A percentile compares a stretch with the other conserved stretches of the same genome.
These are phyloP conservation scores for Asterochloris erici DNA, from an alignment of 139 green algal species.

Conservation along the genomic window DNA sequence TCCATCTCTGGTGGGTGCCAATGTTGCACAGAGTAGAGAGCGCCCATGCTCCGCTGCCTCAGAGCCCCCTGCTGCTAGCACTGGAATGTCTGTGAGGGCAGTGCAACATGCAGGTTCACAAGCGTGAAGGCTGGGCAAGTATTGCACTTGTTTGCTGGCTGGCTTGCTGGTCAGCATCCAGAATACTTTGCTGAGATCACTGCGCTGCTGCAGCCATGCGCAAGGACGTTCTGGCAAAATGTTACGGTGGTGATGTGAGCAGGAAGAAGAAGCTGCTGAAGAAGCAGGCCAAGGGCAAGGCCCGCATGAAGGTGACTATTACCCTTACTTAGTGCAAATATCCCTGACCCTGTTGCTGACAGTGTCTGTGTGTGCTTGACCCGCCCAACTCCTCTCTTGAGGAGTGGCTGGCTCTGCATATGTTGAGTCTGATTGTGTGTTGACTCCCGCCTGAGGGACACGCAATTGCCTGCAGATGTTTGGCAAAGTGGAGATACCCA, in stretches of 20 bases:
- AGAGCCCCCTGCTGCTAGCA: not conserved
- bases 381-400: too few relatives aligned
- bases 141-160: too few relatives aligned
- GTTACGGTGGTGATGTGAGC: slow-evolving; percentile 80
- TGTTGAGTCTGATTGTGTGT: too few relatives aligned
- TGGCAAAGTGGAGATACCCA: slow-evolving; percentile 85
- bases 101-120: too few relatives aligned
- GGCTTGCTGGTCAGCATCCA: too few relatives aligned
- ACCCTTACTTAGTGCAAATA: not conserved
- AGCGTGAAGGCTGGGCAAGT: too few relatives aligned
- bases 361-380: not conserved
- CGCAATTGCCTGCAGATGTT: slow-evolving; percentile 30
- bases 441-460: too few relatives aligned
- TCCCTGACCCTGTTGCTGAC: not conserved
- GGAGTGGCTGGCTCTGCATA: too few relatives aligned
- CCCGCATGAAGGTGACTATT: slow-evolving; percentile 77
- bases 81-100: too few relatives aligned
- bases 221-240: slow-evolving; percentile 99
- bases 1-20: slow-evolving; percentile 38
- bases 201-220: slow-evolving; percentile 54
- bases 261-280: slow-evolving; percentile 99
- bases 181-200: too few relatives aligned
- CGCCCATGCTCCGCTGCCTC: not conserved
- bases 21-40: not conserved
- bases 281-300: slow-evolving; percentile 96